These are phyloP conservation scores for Nicotiana obtusifolia DNA, from an alignment of 257 asterid species.

Conservation along the genomic window DNA sequence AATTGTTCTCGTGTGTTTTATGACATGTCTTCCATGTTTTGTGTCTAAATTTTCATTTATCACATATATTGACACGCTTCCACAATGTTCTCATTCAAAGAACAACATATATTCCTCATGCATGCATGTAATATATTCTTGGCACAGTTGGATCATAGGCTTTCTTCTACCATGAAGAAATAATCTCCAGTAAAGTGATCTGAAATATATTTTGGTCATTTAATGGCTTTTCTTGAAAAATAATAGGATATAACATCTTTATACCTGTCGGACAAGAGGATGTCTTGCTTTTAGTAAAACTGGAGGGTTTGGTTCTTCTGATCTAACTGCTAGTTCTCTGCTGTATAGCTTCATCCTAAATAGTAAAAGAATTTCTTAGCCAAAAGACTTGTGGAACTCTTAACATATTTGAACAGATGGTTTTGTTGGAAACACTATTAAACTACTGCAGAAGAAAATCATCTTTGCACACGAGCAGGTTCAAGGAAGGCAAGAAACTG, in stretches of 20 bases:
- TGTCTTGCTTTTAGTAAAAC: not conserved
- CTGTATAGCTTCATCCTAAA: not conserved
- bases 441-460: not conserved
- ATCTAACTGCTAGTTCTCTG: not conserved
- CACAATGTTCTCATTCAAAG: not conserved
- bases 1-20: not conserved
- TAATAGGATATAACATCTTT: not conserved
- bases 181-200: conserved; percentile 4
- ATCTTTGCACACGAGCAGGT: too few species aligned
- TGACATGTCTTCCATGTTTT: not conserved
- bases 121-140: not conserved
- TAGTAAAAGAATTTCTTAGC: not conserved
- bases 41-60: not conserved
- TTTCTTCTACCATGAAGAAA: not conserved
- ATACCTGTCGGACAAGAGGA: not conserved
- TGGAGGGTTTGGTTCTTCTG: not conserved
- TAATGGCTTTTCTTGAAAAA: not conserved
- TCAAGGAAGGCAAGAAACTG: too few species aligned
- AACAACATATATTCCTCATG: not conserved
- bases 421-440: not conserved
- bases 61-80: not conserved
- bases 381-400: not conserved
- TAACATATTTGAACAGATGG: not conserved
- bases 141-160: not conserved
- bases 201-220: conserved; percentile 6